A percentile compares a stretch with the other conserved stretches of the same genome.
Conservation (phyloP, 352 stramenopile genomes). For the Globisporangium spinosum region DNA sequence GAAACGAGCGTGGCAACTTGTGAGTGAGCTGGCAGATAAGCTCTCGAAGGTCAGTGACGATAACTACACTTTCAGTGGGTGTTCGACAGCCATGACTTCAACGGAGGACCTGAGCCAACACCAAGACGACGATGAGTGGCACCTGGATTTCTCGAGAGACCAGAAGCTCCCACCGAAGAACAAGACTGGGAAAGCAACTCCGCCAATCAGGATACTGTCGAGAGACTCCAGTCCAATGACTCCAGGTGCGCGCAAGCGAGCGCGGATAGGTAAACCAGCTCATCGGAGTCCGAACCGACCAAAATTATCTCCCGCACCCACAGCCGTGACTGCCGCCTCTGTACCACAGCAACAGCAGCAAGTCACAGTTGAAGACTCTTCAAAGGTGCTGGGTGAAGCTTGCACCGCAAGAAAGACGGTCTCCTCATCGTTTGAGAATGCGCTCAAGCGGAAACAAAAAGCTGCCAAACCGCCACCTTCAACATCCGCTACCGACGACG, state of each 20-base stretch:
- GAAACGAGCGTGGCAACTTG: conserved; percentile 6
- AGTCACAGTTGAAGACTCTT: not conserved
- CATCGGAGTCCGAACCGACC: not conserved
- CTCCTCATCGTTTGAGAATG: not conserved
- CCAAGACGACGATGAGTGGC: not conserved
- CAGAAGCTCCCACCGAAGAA: not conserved
- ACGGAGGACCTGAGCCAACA: not conserved
- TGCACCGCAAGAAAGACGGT: not conserved
- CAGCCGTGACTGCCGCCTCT: not conserved
- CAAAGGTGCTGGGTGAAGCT: not conserved
- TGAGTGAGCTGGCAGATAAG: conserved; percentile 8
- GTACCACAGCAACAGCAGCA: not conserved
- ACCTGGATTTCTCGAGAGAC: conserved; percentile 13
- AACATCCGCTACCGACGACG: not conserved
- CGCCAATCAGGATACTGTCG: not conserved
- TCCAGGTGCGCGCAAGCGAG: conserved; percentile 1
- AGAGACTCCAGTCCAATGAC: conserved; percentile 8
- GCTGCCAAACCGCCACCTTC: not conserved
- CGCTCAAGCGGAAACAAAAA: not conserved
- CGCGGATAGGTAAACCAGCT: not conserved
- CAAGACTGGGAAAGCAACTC: not conserved
- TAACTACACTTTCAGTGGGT: not conserved
- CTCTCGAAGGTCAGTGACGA: conserved; percentile 8
- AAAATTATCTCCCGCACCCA: not conserved
- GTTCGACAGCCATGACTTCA: not conserved